Base-by-base conservation (phyloP, 1,284 basidiomycete genomes). In the Cutaneotrichosporon spelunceum region DNA sequence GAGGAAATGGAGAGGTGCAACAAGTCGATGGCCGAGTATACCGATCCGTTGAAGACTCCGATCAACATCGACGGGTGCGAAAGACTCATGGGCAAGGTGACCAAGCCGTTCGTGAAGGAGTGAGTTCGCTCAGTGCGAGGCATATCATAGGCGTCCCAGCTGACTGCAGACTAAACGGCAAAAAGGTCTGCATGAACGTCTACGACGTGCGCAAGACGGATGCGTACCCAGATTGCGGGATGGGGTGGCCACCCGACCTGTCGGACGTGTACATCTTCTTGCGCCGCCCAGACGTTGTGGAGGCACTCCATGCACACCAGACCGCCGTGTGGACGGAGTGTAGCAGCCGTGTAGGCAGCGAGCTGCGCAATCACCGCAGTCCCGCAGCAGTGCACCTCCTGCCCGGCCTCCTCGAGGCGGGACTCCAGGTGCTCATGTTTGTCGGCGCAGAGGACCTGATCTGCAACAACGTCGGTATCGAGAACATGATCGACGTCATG, bases 201-300 rank as follows among this genome's bases (percentile, higher is more conserved):
- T 99, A 99, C 72, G 96, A 99, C 72, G 86, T 98, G 23, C 88
- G 96, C 34, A 80, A 91, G 29, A 86, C 88, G 59, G 96, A 99
- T 75, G 84, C 83, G 14, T 82, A 78, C 52, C 94, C 94, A n/a
- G 88, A 86, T 3, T 99, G 95, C 77, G 95, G 95, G 1, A 91
- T 98, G 91, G 95, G 95, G 78, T 99, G 95, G 95, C 95, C 95
- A 4, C 87, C 88, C n/a, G 91, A 93, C 67, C 84, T 99, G 26
- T 77, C 82, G 10, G 86, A 88, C 53, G 83, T 97, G 42, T 88
- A 87, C 47, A 80, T 81, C 4, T 97, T 94, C 74, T 85, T 99
- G 14, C 85, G 93, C 87, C 86, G 90, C 14, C 70, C 79, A 11
- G 93, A 95, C 66, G 95, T 99, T 53, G 83, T 92, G 16, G 70